Conservation (phyloP, 2,329 filamentous ascomycete species). For the Stachybotrys echinatus region DNA sequence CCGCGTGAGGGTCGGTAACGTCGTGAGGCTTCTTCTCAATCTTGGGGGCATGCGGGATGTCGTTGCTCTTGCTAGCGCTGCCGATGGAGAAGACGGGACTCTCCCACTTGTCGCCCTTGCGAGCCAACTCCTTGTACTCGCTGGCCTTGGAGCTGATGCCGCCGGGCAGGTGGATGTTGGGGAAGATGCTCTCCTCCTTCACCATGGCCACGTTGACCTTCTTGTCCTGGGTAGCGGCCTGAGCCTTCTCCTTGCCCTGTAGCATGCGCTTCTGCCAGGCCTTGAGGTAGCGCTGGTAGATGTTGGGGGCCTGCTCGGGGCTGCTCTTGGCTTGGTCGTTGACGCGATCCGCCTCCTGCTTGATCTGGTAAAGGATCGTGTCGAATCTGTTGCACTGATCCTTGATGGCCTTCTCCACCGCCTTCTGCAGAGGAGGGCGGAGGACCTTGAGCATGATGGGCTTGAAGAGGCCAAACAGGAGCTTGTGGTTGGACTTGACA, state of each 20-base stretch:
- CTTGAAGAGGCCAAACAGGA: constrained; percentile 82
- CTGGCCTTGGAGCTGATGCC: constrained; percentile 92
- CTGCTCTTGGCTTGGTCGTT: constrained; percentile 51
- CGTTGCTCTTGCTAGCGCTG: constrained; percentile 63
- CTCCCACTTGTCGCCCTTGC: constrained; percentile 90
- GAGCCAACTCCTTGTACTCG: constrained; percentile 83
- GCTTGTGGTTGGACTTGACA: constrained; percentile 92
- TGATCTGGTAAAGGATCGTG: constrained; percentile 65
- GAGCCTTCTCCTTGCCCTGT: constrained; percentile 73
- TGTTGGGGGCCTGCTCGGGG: constrained; percentile 70
- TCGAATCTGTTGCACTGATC: constrained; percentile 76
- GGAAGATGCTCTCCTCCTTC: constrained; percentile 84
- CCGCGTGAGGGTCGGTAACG: constrained; percentile 7
- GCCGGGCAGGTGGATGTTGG: constrained; percentile 71
- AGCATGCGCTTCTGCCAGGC: constrained; percentile 70
- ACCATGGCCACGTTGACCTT: constrained; percentile 54
- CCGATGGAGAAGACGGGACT: constrained; percentile 91
- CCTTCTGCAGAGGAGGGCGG: constrained; percentile 79
- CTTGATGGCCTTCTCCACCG: constrained; percentile 82
- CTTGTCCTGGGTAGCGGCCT: constrained; percentile 56
- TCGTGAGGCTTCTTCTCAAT: constrained; percentile 40
- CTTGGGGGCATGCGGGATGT: constrained; percentile 59
- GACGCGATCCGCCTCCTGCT: constrained; percentile 75
- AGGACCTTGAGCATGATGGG: constrained; percentile 79
- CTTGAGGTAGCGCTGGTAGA: constrained; percentile 78